Percentiles rank a stretch among this genome's conserved stretches.
These are phyloP conservation scores for Apiospora arundinis DNA, from an alignment of 2,329 filamentous ascomycete genomes.

Conservation along the genomic window DNA sequence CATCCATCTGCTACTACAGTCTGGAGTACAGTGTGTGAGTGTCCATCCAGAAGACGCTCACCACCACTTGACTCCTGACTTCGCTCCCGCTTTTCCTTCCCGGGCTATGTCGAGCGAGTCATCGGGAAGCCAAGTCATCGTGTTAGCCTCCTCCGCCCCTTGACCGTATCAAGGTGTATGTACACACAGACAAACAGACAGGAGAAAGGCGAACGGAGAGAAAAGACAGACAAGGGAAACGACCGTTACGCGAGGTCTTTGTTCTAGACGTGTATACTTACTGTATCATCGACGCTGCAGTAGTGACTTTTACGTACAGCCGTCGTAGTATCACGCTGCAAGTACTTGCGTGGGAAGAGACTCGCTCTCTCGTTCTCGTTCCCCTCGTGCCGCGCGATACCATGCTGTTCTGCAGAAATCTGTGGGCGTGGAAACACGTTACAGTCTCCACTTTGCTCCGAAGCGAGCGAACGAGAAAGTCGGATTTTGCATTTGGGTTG, in stretches of 20 bases:
- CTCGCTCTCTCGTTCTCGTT: not conserved
- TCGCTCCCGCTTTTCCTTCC: conserved; percentile 6
- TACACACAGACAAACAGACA: not conserved
- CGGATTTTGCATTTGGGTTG: not conserved
- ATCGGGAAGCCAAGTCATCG: not conserved
- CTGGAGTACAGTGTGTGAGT: conserved; percentile 7
- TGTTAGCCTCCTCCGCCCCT: not conserved
- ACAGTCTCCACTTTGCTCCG: conserved; percentile 10
- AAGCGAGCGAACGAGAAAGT: conserved; percentile 5
- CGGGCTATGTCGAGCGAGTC: not conserved
- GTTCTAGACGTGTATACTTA: not conserved
- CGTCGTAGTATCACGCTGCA: conserved; percentile 6
- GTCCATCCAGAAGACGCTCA: not conserved
- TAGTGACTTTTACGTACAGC: conserved; percentile 2
- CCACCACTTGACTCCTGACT: conserved; percentile 10
- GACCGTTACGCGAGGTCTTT: not conserved
- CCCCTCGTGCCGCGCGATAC: conserved; percentile 10
- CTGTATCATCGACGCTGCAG: conserved; percentile 13
- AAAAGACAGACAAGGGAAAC: not conserved
- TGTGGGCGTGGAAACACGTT: conserved; percentile 15
- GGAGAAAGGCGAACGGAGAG: not conserved
- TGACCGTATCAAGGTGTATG: not conserved
- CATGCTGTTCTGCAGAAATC: conserved; percentile 12
- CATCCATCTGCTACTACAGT: conserved; percentile 3
- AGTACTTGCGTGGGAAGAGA: not conserved